These are phyloP conservation scores for Lenzites betulinus DNA, from an alignment of 768 basidiomycete genomes.

Conservation along the genomic window DNA sequence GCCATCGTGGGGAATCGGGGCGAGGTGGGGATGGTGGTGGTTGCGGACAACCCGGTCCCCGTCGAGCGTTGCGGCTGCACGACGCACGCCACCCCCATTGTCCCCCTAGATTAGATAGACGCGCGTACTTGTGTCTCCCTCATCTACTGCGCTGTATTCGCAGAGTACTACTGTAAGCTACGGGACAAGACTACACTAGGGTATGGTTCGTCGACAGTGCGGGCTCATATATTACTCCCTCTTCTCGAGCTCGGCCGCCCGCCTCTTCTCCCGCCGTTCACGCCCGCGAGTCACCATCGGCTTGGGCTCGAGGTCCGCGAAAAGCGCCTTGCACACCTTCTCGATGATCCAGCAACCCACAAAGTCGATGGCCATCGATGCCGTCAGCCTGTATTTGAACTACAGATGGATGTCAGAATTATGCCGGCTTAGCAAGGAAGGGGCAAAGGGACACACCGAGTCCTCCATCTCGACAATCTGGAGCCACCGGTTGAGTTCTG, in stretches of 20 bases:
- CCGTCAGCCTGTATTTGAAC: slow-evolving; percentile 84
- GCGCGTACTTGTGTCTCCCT: background rate
- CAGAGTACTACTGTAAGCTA: slow-evolving; percentile 8
- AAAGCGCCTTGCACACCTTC: slow-evolving; percentile 76
- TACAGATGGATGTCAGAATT: slow-evolving; percentile 31
- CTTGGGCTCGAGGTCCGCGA: slow-evolving; percentile 88
- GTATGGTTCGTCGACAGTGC: background rate
- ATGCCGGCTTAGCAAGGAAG: background rate
- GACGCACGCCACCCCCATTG: background rate
- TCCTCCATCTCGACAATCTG: slow-evolving; percentile 92
- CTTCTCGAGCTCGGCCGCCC: slow-evolving; percentile 19
- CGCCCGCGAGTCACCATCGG: slow-evolving; percentile 81
- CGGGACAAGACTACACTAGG: slow-evolving; percentile 2
- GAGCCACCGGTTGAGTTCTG: slow-evolving; percentile 94
- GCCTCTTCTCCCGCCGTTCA: slow-evolving; percentile 62
- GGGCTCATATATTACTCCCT: background rate
- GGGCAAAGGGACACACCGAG: slow-evolving; percentile 50
- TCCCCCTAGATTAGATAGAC: background rate
- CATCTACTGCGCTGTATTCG: slow-evolving; percentile 12
- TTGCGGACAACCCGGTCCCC: background rate
- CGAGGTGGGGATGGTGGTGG: background rate
- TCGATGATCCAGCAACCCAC: slow-evolving; percentile 87
- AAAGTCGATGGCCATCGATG: slow-evolving; percentile 87
- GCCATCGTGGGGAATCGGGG: background rate
- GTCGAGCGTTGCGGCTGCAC: background rate